Conservation (phyloP, 164 flowering plant genomes). For the Vitis riparia region DNA sequence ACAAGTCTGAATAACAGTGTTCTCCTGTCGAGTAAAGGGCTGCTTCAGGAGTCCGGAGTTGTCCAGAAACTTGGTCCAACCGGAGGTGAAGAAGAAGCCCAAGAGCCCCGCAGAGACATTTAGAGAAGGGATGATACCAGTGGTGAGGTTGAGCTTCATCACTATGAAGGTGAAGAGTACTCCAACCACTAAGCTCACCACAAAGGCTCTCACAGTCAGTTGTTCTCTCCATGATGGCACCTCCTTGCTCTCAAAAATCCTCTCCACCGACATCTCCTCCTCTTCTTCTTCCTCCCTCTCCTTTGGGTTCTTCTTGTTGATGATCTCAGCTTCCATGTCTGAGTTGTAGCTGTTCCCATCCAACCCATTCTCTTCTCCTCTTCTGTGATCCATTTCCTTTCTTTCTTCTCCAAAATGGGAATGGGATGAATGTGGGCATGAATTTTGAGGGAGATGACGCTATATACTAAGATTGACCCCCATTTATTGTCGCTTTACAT, state of each 20-base stretch:
- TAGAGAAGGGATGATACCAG: slow-evolving; percentile 27
- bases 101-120: slow-evolving; percentile 26
- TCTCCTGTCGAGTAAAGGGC: slow-evolving; percentile 34
- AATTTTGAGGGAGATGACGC: too few species aligned
- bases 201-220: slow-evolving; percentile 20
- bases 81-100: slow-evolving; percentile 22
- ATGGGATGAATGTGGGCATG: too few species aligned
- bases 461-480: too few species aligned
- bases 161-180: slow-evolving; percentile 25
- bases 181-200: slow-evolving; percentile 13
- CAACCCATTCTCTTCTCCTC: too few species aligned
- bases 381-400: too few species aligned
- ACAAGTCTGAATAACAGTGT: slow-evolving; percentile 34
- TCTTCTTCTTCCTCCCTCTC: not conserved
- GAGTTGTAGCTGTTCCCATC: too few species aligned
- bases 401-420: too few species aligned
- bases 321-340: not conserved
- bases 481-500: too few species aligned
- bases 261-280: slow-evolving; percentile 15
- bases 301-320: not conserved
- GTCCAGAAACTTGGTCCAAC: slow-evolving; percentile 17
- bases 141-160: slow-evolving; percentile 28
- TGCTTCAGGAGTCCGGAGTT: slow-evolving; percentile 17
- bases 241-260: slow-evolving; percentile 8
- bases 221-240: slow-evolving; percentile 28